phyloP scores from a whole-genome alignment of 129 eudicot species.

The Pittosporum tobira region DNA sequence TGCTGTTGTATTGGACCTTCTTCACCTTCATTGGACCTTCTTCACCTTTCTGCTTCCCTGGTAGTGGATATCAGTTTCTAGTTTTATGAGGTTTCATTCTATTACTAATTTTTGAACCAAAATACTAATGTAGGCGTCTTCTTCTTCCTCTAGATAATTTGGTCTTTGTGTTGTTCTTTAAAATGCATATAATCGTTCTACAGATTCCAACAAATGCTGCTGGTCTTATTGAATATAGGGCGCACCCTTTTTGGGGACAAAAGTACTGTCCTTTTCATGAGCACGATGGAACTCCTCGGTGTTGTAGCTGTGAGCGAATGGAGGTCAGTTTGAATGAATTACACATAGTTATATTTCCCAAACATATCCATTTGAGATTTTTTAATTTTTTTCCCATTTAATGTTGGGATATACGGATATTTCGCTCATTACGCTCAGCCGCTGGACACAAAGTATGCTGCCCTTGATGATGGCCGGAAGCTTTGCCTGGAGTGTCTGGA shows the following conservation, averaged over 20 bases:
- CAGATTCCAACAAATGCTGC: slow-evolving; percentile 69
- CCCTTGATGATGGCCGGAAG: slow-evolving; percentile 73
- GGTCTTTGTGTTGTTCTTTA: slow-evolving; percentile 2
- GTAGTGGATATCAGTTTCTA: background rate
- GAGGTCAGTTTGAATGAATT: slow-evolving; percentile 41
- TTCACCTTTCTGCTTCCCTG: background rate
- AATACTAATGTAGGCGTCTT: background rate
- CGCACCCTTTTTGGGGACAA: slow-evolving; percentile 86
- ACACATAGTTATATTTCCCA: background rate
- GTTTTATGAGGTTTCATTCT: background rate
- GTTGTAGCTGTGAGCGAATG: slow-evolving; percentile 84
- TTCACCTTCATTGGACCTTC: background rate
- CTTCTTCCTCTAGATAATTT: background rate
- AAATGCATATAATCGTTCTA: slow-evolving; percentile 3
- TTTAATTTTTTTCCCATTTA: background rate
- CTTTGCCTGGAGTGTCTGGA: slow-evolving; percentile 78
- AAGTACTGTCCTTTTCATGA: slow-evolving; percentile 73
- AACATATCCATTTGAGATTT: background rate
- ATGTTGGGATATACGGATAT: slow-evolving; percentile 8
- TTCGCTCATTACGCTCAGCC: slow-evolving; percentile 35
- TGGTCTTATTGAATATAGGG: slow-evolving; percentile 68
- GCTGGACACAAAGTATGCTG: slow-evolving; percentile 47
- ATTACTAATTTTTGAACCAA: too few species aligned
- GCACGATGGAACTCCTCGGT: slow-evolving; percentile 73
- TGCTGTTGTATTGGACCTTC: background rate